A percentile compares a stretch with the other conserved stretches of the same genome.
phyloP scores from a whole-genome alignment of 2,329 filamentous ascomycete species.

The Blastomyces percursus region DNA sequence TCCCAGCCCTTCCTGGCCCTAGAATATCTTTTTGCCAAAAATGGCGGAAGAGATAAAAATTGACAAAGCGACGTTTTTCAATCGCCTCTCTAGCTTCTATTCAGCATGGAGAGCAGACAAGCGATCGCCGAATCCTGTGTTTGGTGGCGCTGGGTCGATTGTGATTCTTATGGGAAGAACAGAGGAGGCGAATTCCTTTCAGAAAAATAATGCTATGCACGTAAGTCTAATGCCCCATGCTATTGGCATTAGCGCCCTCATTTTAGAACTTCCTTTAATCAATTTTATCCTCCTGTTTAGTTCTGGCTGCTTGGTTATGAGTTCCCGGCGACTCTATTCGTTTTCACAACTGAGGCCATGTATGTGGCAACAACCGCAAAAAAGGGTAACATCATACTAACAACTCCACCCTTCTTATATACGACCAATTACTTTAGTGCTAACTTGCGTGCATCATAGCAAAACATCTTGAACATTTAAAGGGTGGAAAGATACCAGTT shows the following conservation, averaged over 20 bases:
- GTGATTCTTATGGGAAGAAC: slow-evolving; percentile 91
- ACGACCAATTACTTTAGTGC: background rate
- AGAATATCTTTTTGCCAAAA: slow-evolving; percentile 7
- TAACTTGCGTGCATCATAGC: slow-evolving; percentile 43
- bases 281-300: slow-evolving; percentile 38
- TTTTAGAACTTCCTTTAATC: background rate
- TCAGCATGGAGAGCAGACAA: slow-evolving; percentile 95
- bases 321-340: slow-evolving; percentile 89
- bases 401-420: background rate
- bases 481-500: slow-evolving; percentile 82
- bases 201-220: slow-evolving; percentile 95
- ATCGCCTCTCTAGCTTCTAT: slow-evolving; percentile 76
- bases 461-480: slow-evolving; percentile 83
- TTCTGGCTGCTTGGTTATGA: slow-evolving; percentile 99
- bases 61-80: slow-evolving; percentile 86
- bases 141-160: slow-evolving; percentile 77
- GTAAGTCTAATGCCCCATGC: slow-evolving; percentile 44
- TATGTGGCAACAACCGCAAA: slow-evolving; percentile 94
- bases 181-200: slow-evolving; percentile 72
- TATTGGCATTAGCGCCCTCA: background rate
- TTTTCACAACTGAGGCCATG: slow-evolving; percentile 77
- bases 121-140: slow-evolving; percentile 71
- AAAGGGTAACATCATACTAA: slow-evolving; percentile 56
- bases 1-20: background rate
- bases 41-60: slow-evolving; percentile 84